Evolutionary conservation across 164 flowering plant genomes (phyloP).

Genomic region (Litsea cubeba): DNA sequence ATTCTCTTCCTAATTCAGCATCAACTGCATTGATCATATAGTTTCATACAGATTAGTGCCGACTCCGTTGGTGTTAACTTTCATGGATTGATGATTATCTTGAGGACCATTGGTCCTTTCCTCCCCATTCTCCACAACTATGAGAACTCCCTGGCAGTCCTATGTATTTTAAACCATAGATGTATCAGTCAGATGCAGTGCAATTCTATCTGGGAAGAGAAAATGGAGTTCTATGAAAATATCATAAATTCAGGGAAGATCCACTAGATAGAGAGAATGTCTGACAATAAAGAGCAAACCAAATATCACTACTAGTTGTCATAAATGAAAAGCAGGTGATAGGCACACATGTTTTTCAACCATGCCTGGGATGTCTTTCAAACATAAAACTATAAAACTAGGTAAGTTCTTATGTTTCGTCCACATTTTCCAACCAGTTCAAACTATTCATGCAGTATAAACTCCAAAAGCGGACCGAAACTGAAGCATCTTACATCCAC

Average conservation of each 20-base stretch:
- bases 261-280: too few relatives aligned
- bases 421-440: not conserved
- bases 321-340: not conserved
- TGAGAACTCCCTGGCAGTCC: too few relatives aligned
- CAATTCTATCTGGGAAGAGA: not conserved
- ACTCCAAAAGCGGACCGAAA: not conserved
- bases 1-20: too few relatives aligned
- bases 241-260: not conserved
- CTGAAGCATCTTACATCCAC: constrained; percentile 10
- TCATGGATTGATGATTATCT: too few relatives aligned
- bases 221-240: not conserved
- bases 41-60: too few relatives aligned
- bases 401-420: not conserved
- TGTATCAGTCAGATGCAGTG: not conserved
- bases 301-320: not conserved
- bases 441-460: not conserved
- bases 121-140: too few relatives aligned
- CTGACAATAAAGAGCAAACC: not conserved
- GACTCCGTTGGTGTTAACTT: too few relatives aligned
- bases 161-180: too few relatives aligned
- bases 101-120: too few relatives aligned
- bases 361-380: not conserved
- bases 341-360: not conserved
- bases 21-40: too few relatives aligned
- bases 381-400: too few relatives aligned